Evolutionary conservation across 2,329 filamentous ascomycete genomes (phyloP).

Genomic region (Didymellaceae sp.): DNA sequence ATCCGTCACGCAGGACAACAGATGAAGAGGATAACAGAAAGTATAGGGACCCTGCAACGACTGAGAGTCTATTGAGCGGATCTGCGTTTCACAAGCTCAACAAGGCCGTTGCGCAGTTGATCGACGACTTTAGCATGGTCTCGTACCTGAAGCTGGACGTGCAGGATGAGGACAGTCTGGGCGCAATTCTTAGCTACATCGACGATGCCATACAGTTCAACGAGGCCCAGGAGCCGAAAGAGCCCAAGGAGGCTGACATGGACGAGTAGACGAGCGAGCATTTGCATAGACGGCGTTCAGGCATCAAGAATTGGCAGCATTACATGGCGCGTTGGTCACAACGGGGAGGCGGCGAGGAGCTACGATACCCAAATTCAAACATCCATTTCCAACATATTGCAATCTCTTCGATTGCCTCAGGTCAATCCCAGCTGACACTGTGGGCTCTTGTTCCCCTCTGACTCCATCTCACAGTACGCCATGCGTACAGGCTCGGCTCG

Average conservation of each 20-base stretch:
- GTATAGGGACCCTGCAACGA: slow-evolving; percentile 66
- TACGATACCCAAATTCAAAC: slow-evolving; percentile 16
- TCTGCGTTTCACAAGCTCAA: slow-evolving; percentile 83
- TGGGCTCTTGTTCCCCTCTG: slow-evolving; percentile 40
- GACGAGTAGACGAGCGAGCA: slow-evolving; percentile 11
- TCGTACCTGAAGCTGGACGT: slow-evolving; percentile 90
- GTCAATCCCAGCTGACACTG: slow-evolving; percentile 24
- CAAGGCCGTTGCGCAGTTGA: slow-evolving; percentile 84
- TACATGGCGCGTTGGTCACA: slow-evolving; percentile 7
- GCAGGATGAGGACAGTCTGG: slow-evolving; percentile 90
- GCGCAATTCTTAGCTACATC: slow-evolving; percentile 84
- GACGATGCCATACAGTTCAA: slow-evolving; percentile 94
- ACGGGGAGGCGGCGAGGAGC: background rate
- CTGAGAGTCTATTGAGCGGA: slow-evolving; percentile 77
- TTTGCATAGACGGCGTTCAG: slow-evolving; percentile 19
- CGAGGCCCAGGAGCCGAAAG: slow-evolving; percentile 88
- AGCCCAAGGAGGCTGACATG: slow-evolving; percentile 63
- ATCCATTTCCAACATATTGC: background rate
- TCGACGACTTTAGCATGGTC: slow-evolving; percentile 98
- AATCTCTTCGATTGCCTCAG: background rate
- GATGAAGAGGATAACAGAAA: slow-evolving; percentile 60
- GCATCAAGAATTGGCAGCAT: slow-evolving; percentile 7
- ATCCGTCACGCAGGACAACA: slow-evolving; percentile 60
- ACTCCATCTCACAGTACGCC: slow-evolving; percentile 72
- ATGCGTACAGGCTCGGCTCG: slow-evolving; percentile 71